Percentiles rank a stretch among this genome's conserved stretches.
These are phyloP conservation scores for Boehmeria nivea DNA, from an alignment of 306 rosid species.

Conservation along the genomic window DNA sequence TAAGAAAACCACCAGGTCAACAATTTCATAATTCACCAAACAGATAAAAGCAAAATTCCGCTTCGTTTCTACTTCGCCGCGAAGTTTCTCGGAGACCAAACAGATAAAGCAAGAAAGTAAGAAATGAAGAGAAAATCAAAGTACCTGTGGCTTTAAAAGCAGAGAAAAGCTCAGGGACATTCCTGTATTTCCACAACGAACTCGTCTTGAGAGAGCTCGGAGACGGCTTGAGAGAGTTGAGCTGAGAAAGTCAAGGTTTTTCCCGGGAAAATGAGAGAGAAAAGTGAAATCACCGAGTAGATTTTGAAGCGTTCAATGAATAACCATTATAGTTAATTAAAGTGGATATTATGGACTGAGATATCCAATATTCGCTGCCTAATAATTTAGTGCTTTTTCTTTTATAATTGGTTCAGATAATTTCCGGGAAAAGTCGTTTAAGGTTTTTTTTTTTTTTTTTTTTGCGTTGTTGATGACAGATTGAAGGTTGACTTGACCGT, in stretches of 20 bases:
- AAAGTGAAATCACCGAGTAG: not conserved
- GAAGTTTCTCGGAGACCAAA: conserved; percentile 5
- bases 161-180: not conserved
- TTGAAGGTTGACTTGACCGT: no score
- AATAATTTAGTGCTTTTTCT: no score
- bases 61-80: not conserved
- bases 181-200: not conserved
- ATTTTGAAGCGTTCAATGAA: no score
- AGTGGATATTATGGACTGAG: no score
- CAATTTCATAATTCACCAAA: not conserved
- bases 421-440: no score
- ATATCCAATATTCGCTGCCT: no score
- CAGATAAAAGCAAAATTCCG: not conserved
- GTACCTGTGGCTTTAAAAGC: not conserved
- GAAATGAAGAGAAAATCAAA: not conserved
- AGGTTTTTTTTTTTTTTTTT: no score
- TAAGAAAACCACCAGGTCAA: not conserved
- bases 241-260: conserved; percentile 23
- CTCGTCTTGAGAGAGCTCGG: not conserved
- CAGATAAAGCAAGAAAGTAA: not conserved
- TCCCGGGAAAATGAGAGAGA: conserved; percentile 6
- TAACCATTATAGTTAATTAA: no score
- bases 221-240: conserved; percentile 25
- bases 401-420: no score
- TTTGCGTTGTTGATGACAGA: no score